Conservation (phyloP, 305 asterid species). For the Fraxinus sp. region DNA sequence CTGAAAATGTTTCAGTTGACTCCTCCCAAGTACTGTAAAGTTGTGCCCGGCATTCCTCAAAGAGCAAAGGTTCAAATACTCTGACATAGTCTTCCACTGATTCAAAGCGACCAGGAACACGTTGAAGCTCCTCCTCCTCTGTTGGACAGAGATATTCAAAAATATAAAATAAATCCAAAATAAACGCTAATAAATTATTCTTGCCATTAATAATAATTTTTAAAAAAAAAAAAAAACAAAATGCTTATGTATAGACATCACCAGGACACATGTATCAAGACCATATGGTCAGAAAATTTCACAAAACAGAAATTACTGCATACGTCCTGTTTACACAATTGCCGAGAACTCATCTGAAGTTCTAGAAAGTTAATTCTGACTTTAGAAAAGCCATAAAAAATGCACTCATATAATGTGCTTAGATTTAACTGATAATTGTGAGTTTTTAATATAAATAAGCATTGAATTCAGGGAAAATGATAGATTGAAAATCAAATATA, state of each 20-base stretch:
- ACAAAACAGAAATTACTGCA: conserved; percentile 8
- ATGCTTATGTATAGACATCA: not conserved
- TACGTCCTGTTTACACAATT: not conserved
- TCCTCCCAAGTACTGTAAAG: conserved; percentile 95
- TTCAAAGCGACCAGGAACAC: conserved; percentile 89
- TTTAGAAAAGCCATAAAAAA: not conserved
- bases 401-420: not conserved
- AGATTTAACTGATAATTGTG: conserved; percentile 12
- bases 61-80: conserved; percentile 97
- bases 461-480: not conserved
- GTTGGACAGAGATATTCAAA: conserved; percentile 24
- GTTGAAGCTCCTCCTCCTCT: conserved; percentile 95
- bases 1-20: conserved; percentile 54
- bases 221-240: not conserved
- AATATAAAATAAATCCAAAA: not conserved
- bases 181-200: not conserved
- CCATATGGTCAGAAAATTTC: no score
- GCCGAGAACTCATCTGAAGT: not conserved
- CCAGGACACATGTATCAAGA: no score
- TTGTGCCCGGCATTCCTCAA: conserved; percentile 97
- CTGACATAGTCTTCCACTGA: conserved; percentile 89
- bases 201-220: conserved; percentile 3
- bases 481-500: not conserved
- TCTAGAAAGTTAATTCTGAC: not conserved
- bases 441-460: not conserved